Base-by-base conservation (phyloP, 192 early-diverging fungal species). In the Podila minutissima region DNA sequence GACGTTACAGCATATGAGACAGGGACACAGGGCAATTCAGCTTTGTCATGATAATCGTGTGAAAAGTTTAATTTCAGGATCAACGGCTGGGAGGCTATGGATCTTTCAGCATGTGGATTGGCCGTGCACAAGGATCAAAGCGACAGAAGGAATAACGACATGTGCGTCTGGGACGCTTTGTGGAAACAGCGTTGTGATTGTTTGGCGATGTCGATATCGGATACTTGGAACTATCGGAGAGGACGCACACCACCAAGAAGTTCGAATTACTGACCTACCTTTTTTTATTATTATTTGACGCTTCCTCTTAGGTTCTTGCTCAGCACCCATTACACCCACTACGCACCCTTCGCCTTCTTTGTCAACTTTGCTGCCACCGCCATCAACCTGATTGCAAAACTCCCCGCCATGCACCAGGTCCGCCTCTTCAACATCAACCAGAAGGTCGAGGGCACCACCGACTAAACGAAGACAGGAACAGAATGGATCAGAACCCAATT, bases 251-350 rank as follows among this genome's bases (percentile, higher is more conserved):
- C 41, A 15, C 41, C 41, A 46, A 46, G 13, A 3, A 64, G n/a
- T n/a, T 20, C 9, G 20, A 62, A n/a, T 19, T 37, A 46, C 41
- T 46, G 15, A 46, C 41, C 12, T 46, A 15, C 35, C 35, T 48
- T 22, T n/a, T n/a, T n/a, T n/a, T n/a, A n/a, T n/a, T n/a, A n/a
- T n/a, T n/a, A n/a, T n/a, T n/a, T 48, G 3, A 3, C 33, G 33
- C 33, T 59, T n/a, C 58, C 50, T 55, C 63, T 13, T 74, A 94
- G 91, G 70, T 99, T 99, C 75, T 87, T 99, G 59, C 81, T 99
- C 41, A 95, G 94, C 84, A 97, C 95, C 31, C 96, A 98, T 83
- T 98, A 98, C 86, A 94, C 96, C 1, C 94, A 98, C 88, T 99
- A 99, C 85, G 95, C 98, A 69, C 75, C 93, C 4, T 77, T 93